Evolutionary conservation across 129 eudicot species (phyloP).

Genomic region (Escallonia rubra): DNA sequence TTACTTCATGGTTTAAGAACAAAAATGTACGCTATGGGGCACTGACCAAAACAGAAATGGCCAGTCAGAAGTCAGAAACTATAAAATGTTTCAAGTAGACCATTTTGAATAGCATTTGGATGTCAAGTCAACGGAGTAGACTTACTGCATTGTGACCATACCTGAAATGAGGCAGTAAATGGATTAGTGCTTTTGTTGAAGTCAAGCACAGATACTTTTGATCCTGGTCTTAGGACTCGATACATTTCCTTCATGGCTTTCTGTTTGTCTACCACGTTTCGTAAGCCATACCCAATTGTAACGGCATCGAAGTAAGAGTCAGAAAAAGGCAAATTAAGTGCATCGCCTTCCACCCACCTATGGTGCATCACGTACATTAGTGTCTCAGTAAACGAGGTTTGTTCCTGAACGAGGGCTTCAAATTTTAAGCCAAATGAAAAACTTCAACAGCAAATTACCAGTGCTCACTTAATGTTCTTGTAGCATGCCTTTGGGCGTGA

Average conservation of each 20-base stretch:
- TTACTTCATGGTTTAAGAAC: too few species aligned
- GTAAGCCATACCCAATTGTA: constrained; percentile 87
- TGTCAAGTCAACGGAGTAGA: neutral
- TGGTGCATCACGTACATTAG: constrained; percentile 13
- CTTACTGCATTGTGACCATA: constrained; percentile 4
- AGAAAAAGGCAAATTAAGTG: constrained; percentile 77
- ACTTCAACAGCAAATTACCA: constrained; percentile 25
- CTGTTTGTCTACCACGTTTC: constrained; percentile 68
- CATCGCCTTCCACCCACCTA: constrained; percentile 97
- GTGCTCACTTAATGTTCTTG: constrained; percentile 86
- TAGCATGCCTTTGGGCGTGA: constrained; percentile 48
- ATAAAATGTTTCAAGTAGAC: neutral
- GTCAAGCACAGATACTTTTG: constrained; percentile 82
- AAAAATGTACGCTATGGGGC: neutral
- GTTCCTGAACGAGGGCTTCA: too few species aligned
- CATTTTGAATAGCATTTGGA: neutral
- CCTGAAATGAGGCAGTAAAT: constrained; percentile 57
- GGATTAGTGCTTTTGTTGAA: constrained; percentile 71
- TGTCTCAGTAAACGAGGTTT: neutral
- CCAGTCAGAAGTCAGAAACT: neutral
- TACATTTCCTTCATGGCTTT: constrained; percentile 67
- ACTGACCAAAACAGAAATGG: neutral
- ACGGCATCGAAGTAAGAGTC: constrained; percentile 74
- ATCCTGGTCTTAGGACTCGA: constrained; percentile 79
- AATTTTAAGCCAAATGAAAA: too few species aligned